A percentile compares a stretch with the other conserved stretches of the same genome.
Conservation (phyloP, 495 filamentous ascomycete species). For the Xylaria curta region DNA sequence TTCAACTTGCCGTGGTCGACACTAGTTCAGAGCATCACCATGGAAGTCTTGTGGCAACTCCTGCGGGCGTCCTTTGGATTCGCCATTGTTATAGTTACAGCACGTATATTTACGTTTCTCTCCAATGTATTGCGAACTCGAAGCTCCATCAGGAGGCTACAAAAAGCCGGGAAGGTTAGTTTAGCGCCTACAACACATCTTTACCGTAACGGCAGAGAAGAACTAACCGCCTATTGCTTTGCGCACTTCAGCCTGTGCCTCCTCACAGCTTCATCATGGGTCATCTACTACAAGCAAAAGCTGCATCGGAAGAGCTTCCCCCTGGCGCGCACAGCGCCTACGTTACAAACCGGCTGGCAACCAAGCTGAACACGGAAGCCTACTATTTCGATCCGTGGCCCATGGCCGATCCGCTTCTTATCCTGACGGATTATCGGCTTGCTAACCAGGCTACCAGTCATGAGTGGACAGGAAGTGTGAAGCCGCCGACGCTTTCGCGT, state of each 20-base stretch:
- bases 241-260: conserved; percentile 34
- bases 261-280: conserved; percentile 36
- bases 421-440: conserved; percentile 36
- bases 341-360: conserved; percentile 31
- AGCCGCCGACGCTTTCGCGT: conserved; percentile 29
- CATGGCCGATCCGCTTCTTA: conserved; percentile 31
- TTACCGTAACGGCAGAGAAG: neutral
- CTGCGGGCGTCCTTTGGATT: conserved; percentile 32
- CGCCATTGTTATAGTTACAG: conserved; percentile 20
- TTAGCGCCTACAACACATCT: neutral
- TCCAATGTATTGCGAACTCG: conserved; percentile 31
- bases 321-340: conserved; percentile 32
- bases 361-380: conserved; percentile 27
- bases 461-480: conserved; percentile 32
- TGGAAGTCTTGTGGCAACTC: conserved; percentile 22
- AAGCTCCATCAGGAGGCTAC: conserved; percentile 29
- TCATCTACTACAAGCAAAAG: conserved; percentile 38
- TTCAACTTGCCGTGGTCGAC: neutral
- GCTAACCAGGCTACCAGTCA: conserved; percentile 38
- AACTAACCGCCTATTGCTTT: neutral
- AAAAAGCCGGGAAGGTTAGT: conserved; percentile 36
- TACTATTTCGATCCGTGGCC: conserved; percentile 42
- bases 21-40: conserved; percentile 9
- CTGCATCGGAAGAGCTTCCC: conserved; percentile 35
- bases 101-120: conserved; percentile 28